Evolutionary conservation across 1,284 basidiomycete species (phyloP).

Genomic region (Ustanciosporium gigantosporum): DNA sequence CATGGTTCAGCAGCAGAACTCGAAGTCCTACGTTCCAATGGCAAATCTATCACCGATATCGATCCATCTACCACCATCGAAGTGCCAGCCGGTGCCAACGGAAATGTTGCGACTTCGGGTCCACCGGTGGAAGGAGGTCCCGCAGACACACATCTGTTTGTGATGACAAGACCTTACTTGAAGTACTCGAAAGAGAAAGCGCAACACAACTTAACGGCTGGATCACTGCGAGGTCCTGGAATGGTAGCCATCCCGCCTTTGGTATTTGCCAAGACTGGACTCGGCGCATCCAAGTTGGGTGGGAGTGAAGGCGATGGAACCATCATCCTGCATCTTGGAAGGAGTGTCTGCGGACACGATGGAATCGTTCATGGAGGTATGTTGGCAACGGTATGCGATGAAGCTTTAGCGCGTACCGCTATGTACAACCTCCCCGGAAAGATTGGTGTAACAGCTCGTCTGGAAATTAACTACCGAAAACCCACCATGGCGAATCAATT

Average conservation of each 20-base stretch:
- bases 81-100: slow-evolving; percentile 18
- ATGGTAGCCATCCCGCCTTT: slow-evolving; percentile 50
- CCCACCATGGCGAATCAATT: slow-evolving; percentile 60
- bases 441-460: slow-evolving; percentile 83
- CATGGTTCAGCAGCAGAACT: slow-evolving; percentile 21
- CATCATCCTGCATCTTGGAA: slow-evolving; percentile 77
- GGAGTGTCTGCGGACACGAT: slow-evolving; percentile 83
- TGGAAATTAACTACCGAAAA: slow-evolving; percentile 60
- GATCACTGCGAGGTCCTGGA: slow-evolving; percentile 76
- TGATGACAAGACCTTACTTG: slow-evolving; percentile 71
- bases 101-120: slow-evolving; percentile 15
- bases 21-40: slow-evolving; percentile 18
- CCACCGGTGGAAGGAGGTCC: slow-evolving; percentile 24
- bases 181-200: slow-evolving; percentile 71
- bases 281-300: slow-evolving; percentile 42
- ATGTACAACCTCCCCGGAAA: slow-evolving; percentile 71
- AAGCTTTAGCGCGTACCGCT: slow-evolving; percentile 76
- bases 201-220: slow-evolving; percentile 80
- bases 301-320: slow-evolving; percentile 52
- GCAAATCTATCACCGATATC: slow-evolving; percentile 17
- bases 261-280: slow-evolving; percentile 53
- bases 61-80: slow-evolving; percentile 18
- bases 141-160: slow-evolving; percentile 40
- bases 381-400: slow-evolving; percentile 85
- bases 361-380: slow-evolving; percentile 92